Percentiles rank a stretch among this genome's conserved stretches.
phyloP scores from a whole-genome alignment of 495 filamentous ascomycete genomes.

The Pyrenula aspistea region DNA sequence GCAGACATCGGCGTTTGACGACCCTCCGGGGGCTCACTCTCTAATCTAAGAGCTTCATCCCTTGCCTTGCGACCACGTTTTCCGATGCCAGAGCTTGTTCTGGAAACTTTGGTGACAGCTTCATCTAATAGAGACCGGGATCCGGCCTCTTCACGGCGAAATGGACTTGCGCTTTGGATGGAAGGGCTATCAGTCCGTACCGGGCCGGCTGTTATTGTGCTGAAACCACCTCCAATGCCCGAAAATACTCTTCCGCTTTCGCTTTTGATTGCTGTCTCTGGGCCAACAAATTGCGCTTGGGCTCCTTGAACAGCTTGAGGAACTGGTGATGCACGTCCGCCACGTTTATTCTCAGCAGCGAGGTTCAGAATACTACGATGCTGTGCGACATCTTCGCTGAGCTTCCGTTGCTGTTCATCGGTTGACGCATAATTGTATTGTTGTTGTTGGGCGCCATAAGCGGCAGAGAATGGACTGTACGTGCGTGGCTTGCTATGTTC shows the following conservation, averaged over 20 bases:
- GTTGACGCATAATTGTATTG: constrained; percentile 15
- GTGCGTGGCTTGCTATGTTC: constrained; percentile 21
- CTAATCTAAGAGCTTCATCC: constrained; percentile 43
- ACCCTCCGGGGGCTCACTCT: constrained; percentile 43
- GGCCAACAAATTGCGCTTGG: constrained; percentile 63
- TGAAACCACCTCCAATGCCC: constrained; percentile 77
- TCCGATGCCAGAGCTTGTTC: constrained; percentile 40
- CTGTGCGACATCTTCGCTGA: constrained; percentile 44
- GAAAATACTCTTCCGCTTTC: constrained; percentile 88
- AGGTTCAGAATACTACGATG: constrained; percentile 33
- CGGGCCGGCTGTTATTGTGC: constrained; percentile 39
- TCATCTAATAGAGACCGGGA: constrained; percentile 21
- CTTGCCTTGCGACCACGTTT: constrained; percentile 41
- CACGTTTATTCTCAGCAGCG: constrained; percentile 29
- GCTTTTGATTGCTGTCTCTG: constrained; percentile 78
- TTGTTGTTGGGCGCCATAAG: constrained; percentile 14
- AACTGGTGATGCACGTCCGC: constrained; percentile 58
- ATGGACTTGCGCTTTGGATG: constrained; percentile 44
- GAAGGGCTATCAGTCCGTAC: constrained; percentile 39
- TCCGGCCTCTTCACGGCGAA: constrained; percentile 29
- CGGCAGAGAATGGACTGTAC: constrained; percentile 11
- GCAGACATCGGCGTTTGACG: constrained; percentile 46
- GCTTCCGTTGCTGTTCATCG: constrained; percentile 34
- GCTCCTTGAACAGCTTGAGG: constrained; percentile 90
- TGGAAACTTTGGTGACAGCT: constrained; percentile 25